phyloP scores from a whole-genome alignment of 108 stramenopile species.

The Skeletonema grethae region DNA sequence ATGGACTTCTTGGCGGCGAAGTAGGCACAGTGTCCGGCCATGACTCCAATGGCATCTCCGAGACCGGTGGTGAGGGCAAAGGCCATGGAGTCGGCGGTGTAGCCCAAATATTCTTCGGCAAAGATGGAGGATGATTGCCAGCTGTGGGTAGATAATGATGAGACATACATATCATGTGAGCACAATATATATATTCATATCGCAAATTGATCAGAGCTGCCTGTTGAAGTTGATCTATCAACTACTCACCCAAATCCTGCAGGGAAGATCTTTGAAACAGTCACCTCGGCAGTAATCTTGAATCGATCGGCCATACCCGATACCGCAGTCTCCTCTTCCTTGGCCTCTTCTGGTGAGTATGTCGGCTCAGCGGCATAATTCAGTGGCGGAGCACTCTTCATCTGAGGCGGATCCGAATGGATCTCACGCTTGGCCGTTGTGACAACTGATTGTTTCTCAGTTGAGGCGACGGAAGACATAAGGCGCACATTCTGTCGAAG shows the following conservation, averaged over 20 bases:
- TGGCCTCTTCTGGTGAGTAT: conserved; percentile 9
- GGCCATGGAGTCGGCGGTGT: conserved; percentile 55
- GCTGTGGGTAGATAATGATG: not conserved
- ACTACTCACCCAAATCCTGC: conserved; percentile 67
- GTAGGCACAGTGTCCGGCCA: conserved; percentile 67
- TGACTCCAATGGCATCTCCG: conserved; percentile 76
- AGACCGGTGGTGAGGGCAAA: conserved; percentile 77
- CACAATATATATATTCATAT: not conserved
- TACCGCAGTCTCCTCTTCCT: not conserved
- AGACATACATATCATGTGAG: not conserved
- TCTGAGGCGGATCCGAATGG: conserved; percentile 4
- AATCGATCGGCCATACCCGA: conserved; percentile 52
- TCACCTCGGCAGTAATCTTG: conserved; percentile 67
- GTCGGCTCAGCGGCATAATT: not conserved
- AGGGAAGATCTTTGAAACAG: conserved; percentile 86
- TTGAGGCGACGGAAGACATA: not conserved
- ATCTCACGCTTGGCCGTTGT: conserved; percentile 17
- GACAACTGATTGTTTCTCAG: not conserved
- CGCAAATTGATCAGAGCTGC: not conserved
- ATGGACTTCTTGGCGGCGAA: conserved; percentile 64
- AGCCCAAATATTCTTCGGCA: conserved; percentile 59
- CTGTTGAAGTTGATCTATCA: not conserved
- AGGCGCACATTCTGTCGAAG: not conserved
- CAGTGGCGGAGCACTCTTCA: not conserved
- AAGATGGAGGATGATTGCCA: conserved; percentile 80